phyloP scores from a whole-genome alignment of 139 green algal genomes.

The Volvox reticuliferus region DNA sequence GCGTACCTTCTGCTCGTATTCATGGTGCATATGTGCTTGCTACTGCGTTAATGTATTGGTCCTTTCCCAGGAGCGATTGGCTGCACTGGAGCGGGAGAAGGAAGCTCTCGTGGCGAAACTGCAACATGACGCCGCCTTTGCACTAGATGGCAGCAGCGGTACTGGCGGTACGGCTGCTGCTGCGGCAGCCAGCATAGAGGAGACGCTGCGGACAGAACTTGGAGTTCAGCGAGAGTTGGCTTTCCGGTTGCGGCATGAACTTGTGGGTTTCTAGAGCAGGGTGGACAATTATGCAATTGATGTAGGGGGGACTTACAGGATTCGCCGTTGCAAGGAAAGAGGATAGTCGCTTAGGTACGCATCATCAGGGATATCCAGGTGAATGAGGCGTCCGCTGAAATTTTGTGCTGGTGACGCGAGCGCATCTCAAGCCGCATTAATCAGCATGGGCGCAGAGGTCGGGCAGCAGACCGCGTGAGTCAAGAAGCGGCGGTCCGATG shows the following conservation, averaged over 20 bases:
- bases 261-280: conserved; percentile 24
- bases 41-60: no score
- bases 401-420: no score
- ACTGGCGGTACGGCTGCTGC: background rate
- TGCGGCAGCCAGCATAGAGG: conserved; percentile 56
- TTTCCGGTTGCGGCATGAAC: conserved; percentile 64
- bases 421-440: no score
- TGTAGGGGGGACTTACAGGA: background rate
- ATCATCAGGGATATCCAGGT: no score
- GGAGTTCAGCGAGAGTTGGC: conserved; percentile 70
- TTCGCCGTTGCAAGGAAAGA: background rate
- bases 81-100: conserved; percentile 83
- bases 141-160: background rate
- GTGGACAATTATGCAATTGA: background rate
- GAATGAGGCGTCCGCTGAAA: no score
- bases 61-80: conserved; percentile 56
- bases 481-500: no score
- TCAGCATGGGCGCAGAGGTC: no score
- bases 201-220: conserved; percentile 77
- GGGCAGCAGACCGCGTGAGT: no score
- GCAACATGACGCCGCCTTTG: conserved; percentile 8
- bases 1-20: no score
- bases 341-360: no score
- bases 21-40: no score
- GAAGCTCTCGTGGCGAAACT: conserved; percentile 66